These are phyloP conservation scores for Salvia miltiorrhiza DNA, from an alignment of 257 asterid genomes.

Conservation along the genomic window DNA sequence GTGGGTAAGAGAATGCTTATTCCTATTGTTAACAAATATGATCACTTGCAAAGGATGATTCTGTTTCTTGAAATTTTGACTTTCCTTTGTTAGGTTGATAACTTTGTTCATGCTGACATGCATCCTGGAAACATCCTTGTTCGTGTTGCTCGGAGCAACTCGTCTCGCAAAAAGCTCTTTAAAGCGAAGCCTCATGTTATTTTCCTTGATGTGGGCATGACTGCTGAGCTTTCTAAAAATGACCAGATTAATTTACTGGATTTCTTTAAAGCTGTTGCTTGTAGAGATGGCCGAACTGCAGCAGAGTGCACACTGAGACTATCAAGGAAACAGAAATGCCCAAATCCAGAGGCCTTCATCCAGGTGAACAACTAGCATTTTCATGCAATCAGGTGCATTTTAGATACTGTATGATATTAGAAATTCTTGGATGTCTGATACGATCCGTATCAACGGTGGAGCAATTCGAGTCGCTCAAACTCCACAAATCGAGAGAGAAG, in stretches of 20 bases:
- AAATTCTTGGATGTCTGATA: conserved; percentile 4
- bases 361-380: conserved; percentile 42
- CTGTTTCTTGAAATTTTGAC: conserved; percentile 9
- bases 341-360: conserved; percentile 67
- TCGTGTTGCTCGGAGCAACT: conserved; percentile 44
- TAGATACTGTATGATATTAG: background rate
- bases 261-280: conserved; percentile 74
- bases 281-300: conserved; percentile 72
- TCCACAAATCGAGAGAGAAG: no score
- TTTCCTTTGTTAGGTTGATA: conserved; percentile 61
- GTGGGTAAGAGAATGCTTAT: background rate
- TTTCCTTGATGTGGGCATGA: conserved; percentile 83
- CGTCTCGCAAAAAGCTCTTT: conserved; percentile 52
- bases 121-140: conserved; percentile 91
- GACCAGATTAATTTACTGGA: conserved; percentile 56
- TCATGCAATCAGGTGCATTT: background rate
- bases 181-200: conserved; percentile 70
- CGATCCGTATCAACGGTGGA: no score
- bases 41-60: conserved; percentile 8
- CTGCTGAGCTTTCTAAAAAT: conserved; percentile 73
- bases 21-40: background rate
- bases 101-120: conserved; percentile 85
- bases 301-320: conserved; percentile 58
- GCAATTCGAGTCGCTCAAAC: no score
- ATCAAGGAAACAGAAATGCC: conserved; percentile 73